Percentiles rank a stretch among this genome's conserved stretches.
Conservation (phyloP, 208 protist species). For the Leishmania aethiopica region DNA sequence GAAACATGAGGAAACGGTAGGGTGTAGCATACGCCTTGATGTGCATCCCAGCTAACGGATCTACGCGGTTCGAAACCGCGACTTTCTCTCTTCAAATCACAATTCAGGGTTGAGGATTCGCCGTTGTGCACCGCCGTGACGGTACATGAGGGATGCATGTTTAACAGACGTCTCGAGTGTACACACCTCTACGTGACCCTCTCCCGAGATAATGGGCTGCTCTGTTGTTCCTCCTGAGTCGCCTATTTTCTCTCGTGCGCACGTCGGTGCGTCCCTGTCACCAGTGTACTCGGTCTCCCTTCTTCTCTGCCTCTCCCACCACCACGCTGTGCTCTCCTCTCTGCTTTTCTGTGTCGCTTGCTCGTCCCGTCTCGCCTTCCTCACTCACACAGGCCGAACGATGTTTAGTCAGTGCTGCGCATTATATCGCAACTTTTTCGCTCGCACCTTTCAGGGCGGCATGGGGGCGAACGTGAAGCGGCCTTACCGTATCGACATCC, state of each 20-base stretch:
- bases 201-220: neutral
- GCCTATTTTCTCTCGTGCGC: neutral
- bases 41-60: neutral
- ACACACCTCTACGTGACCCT: neutral
- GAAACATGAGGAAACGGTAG: neutral
- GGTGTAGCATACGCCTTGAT: neutral
- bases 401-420: conserved; percentile 31
- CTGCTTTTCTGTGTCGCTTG: neutral
- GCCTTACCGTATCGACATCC: conserved; percentile 82
- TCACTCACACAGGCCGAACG: neutral
- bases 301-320: neutral
- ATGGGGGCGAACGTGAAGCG: conserved; percentile 84
- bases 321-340: neutral
- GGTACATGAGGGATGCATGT: neutral
- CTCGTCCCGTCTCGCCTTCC: neutral
- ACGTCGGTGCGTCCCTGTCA: neutral
- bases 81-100: neutral
- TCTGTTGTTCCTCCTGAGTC: neutral
- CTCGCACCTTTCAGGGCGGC: conserved; percentile 71
- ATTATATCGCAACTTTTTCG: conserved; percentile 66
- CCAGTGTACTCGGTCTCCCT: neutral
- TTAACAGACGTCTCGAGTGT: neutral
- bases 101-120: neutral
- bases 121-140: neutral
- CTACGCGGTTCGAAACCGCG: neutral